These are phyloP conservation scores for Aspergillus puulaauensis DNA, from an alignment of 2,329 filamentous ascomycete species.

Conservation along the genomic window DNA sequence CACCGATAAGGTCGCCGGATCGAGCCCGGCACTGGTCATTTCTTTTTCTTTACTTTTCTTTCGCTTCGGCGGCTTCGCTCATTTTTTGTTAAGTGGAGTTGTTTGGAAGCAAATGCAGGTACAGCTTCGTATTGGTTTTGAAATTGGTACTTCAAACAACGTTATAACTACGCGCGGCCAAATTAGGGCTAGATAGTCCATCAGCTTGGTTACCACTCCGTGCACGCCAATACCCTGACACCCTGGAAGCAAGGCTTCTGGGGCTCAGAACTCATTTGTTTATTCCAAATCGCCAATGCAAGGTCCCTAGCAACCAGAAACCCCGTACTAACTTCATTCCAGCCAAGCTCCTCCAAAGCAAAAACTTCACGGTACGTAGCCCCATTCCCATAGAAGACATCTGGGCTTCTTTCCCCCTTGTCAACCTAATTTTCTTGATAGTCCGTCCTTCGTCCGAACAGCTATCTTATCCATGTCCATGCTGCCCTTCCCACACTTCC, in stretches of 20 bases:
- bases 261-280: background rate
- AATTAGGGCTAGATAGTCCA: too few species aligned
- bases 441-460: background rate
- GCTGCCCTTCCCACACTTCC: background rate
- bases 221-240: background rate
- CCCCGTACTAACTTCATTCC: background rate
- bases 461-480: background rate
- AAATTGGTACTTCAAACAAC: too few species aligned
- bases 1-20: conserved; percentile 36
- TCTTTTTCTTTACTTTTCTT: background rate
- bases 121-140: too few species aligned
- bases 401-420: background rate
- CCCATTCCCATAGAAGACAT: background rate
- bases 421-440: background rate
- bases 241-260: background rate
- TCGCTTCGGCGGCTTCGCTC: too few species aligned
- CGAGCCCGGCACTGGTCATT: conserved; percentile 22
- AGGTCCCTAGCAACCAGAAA: background rate
- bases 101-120: too few species aligned
- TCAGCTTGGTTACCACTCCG: background rate
- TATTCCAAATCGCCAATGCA: background rate
- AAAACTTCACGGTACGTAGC: background rate
- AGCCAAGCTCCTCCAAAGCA: background rate
- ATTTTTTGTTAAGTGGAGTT: too few species aligned
- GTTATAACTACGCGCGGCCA: too few species aligned